Evolutionary conservation across 805 yeast genomes (phyloP).

Genomic region (Tetrapisispora fleetii): DNA sequence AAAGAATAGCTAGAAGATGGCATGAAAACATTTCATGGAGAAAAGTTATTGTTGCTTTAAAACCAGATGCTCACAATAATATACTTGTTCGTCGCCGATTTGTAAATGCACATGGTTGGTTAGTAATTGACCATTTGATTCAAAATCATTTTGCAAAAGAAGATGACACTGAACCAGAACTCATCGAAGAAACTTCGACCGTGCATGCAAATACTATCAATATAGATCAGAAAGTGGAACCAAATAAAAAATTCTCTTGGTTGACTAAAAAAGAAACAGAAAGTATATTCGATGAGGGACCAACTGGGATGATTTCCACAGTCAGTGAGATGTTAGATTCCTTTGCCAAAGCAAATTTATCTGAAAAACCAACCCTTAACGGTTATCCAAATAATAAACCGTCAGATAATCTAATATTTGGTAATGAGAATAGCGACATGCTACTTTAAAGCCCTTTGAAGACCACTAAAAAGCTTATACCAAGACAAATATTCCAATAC

Average conservation of each 20-base stretch:
- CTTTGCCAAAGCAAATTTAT: slow-evolving; percentile 28
- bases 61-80: slow-evolving; percentile 93
- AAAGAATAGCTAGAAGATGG: slow-evolving; percentile 81
- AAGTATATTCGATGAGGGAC: slow-evolving; percentile 45
- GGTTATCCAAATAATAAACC: not conserved
- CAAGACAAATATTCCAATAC: no score
- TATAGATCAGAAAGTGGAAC: slow-evolving; percentile 52
- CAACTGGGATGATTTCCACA: slow-evolving; percentile 60
- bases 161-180: not conserved
- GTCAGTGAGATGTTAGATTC: slow-evolving; percentile 49
- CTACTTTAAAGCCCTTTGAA: not conserved
- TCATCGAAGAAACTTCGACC: no score
- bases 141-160: slow-evolving; percentile 43
- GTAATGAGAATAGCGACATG: not conserved
- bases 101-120: slow-evolving; percentile 85
- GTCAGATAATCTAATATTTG: not conserved
- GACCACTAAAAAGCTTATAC: not conserved
- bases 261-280: slow-evolving; percentile 32
- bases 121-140: slow-evolving; percentile 57
- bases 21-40: slow-evolving; percentile 82
- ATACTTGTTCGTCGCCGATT: slow-evolving; percentile 81
- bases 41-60: slow-evolving; percentile 73
- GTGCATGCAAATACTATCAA: slow-evolving; percentile 43
- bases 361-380: not conserved
- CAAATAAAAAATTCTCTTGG: slow-evolving; percentile 32